Evolutionary conservation across 75 land plant genomes (phyloP).

Genomic region (Larix kaempferi): DNA sequence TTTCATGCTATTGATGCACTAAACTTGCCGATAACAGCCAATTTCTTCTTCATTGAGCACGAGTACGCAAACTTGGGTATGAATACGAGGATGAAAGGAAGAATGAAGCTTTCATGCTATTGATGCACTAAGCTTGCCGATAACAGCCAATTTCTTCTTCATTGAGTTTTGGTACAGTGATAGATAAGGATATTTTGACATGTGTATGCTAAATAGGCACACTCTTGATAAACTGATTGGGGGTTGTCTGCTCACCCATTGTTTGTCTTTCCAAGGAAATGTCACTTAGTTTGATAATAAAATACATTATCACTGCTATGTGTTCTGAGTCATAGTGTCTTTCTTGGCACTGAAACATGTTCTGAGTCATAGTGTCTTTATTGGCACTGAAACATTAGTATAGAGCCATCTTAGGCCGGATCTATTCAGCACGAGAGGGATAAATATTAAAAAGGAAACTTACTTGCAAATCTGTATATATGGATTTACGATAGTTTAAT

Average conservation of each 20-base stretch:
- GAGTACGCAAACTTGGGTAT: slow-evolving; percentile 49
- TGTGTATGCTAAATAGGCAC: background rate
- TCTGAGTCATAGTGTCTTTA: no score
- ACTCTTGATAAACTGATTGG: background rate
- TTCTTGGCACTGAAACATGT: no score
- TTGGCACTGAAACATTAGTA: no score
- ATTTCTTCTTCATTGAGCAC: no score
- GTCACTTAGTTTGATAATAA: background rate
- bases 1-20: slow-evolving; percentile 46
- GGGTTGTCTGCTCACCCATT: background rate
- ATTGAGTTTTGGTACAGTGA: background rate
- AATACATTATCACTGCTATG: no score
- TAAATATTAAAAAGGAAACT: no score
- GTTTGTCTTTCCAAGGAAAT: background rate
- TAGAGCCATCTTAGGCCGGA: no score
- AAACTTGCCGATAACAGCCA: background rate
- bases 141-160: no score
- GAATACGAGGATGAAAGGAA: slow-evolving; percentile 46
- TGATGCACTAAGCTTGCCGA: slow-evolving; percentile 36
- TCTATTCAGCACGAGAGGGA: no score
- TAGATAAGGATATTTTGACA: background rate
- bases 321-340: no score
- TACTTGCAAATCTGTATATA: no score
- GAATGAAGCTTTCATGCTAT: slow-evolving; percentile 52
- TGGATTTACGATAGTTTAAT: no score